A percentile compares a stretch with the other conserved stretches of the same genome.
These are phyloP conservation scores for Lentinus brumalis DNA, from an alignment of 768 basidiomycete species.

Conservation along the genomic window DNA sequence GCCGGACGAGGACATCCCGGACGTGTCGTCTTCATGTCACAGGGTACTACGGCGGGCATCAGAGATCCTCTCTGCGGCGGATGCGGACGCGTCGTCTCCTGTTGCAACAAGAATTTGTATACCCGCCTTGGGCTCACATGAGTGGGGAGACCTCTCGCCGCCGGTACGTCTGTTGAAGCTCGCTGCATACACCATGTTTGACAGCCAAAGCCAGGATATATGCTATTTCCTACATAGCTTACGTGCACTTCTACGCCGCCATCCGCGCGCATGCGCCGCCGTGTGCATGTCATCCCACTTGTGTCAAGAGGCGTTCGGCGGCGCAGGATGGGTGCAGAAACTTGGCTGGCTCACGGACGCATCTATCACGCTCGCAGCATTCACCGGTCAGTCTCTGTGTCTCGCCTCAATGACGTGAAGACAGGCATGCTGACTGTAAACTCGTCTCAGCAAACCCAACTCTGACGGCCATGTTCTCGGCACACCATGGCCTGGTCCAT, in stretches of 20 bases:
- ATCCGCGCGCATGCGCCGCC: constrained; percentile 65
- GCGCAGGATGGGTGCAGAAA: constrained; percentile 72
- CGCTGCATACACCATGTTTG: neutral
- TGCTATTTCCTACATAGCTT: constrained; percentile 73
- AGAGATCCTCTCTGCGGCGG: constrained; percentile 10
- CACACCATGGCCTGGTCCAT: constrained; percentile 83
- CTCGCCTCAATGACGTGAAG: neutral
- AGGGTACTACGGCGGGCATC: constrained; percentile 14
- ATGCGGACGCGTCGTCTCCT: constrained; percentile 14
- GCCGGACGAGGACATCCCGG: neutral
- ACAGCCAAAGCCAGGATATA: constrained; percentile 52
- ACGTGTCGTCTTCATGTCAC: constrained; percentile 18
- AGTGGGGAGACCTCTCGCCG: constrained; percentile 66
- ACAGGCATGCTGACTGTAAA: neutral
- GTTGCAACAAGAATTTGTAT: constrained; percentile 60
- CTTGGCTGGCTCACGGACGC: constrained; percentile 81
- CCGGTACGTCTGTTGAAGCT: constrained; percentile 45
- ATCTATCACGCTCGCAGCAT: constrained; percentile 71
- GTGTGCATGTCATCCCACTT: constrained; percentile 67
- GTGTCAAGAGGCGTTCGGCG: constrained; percentile 60
- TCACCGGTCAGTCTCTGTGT: constrained; percentile 59
- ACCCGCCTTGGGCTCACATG: constrained; percentile 58
- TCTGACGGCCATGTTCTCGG: constrained; percentile 71
- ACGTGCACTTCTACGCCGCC: constrained; percentile 55
- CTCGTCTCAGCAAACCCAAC: constrained; percentile 67